phyloP scores from a whole-genome alignment of 768 basidiomycete species.

The Multifurca ochricompacta region DNA sequence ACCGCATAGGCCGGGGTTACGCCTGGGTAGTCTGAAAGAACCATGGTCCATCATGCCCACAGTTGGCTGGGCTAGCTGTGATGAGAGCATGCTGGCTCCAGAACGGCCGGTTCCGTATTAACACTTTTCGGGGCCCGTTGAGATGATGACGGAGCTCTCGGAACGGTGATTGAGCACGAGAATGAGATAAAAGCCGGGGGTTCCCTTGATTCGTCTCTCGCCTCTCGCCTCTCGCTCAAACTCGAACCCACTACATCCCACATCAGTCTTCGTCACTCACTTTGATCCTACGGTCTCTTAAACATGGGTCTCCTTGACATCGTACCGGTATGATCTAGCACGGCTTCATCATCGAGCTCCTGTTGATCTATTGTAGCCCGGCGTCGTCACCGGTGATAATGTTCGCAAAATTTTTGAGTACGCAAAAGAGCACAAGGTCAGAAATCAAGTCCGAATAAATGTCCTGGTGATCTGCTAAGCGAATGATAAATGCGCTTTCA shows the following conservation, averaged over 20 bases:
- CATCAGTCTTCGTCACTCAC: neutral
- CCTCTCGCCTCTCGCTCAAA: too few relatives aligned
- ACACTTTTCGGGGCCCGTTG: neutral
- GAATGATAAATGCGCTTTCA: conserved; percentile 26
- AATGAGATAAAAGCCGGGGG: conserved; percentile 2
- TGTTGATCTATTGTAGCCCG: conserved; percentile 46
- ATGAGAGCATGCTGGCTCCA: neutral
- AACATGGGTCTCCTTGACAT: conserved; percentile 77
- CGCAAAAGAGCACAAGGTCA: conserved; percentile 78
- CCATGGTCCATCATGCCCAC: neutral
- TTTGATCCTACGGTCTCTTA: neutral
- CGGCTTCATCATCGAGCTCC: neutral
- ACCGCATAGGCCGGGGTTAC: neutral
- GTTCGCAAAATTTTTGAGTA: conserved; percentile 94
- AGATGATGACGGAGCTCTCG: conserved; percentile 10
- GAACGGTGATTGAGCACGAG: conserved; percentile 10
- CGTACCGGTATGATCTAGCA: conserved; percentile 56
- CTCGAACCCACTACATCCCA: neutral
- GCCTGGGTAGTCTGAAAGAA: conserved; percentile 1
- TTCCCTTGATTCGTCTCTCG: neutral
- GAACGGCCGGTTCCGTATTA: conserved; percentile 4
- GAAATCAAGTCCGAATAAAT: conserved; percentile 24
- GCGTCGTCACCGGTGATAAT: conserved; percentile 92
- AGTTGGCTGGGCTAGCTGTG: neutral
- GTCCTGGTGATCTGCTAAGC: neutral